Percentiles rank a stretch among this genome's conserved stretches.
phyloP scores from a whole-genome alignment of 345 rosid species.

The Carallia pectinifolia region DNA sequence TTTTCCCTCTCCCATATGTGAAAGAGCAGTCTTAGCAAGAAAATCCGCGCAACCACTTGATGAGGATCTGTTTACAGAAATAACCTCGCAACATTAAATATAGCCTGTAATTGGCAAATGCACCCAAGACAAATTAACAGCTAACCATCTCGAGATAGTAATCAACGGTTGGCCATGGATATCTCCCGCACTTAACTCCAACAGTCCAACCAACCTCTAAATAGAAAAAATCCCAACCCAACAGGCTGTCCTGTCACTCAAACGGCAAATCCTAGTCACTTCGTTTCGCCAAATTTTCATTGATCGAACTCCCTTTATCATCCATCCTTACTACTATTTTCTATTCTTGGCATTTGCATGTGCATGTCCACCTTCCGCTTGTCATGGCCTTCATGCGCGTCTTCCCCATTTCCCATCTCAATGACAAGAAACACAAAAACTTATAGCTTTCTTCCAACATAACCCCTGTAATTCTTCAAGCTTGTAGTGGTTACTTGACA shows the following conservation, averaged over 20 bases:
- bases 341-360: conserved; percentile 3
- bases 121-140: neutral
- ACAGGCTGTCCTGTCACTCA: neutral
- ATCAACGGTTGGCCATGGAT: conserved; percentile 14
- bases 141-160: neutral
- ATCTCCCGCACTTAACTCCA: conserved; percentile 11
- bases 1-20: too few species aligned
- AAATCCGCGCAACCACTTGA: too few species aligned
- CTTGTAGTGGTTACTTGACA: neutral
- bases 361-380: neutral
- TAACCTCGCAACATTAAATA: neutral
- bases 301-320: neutral
- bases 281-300: neutral
- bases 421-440: neutral
- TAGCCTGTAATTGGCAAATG: neutral
- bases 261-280: neutral
- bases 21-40: too few species aligned
- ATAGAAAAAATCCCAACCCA: neutral
- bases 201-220: conserved; percentile 2
- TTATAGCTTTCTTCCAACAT: neutral
- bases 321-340: neutral
- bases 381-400: neutral
- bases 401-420: neutral
- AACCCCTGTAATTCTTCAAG: neutral
- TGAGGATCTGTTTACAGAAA: neutral